These are phyloP conservation scores for Schizophyllum commune DNA, from an alignment of 1,284 basidiomycete species.

Conservation along the genomic window DNA sequence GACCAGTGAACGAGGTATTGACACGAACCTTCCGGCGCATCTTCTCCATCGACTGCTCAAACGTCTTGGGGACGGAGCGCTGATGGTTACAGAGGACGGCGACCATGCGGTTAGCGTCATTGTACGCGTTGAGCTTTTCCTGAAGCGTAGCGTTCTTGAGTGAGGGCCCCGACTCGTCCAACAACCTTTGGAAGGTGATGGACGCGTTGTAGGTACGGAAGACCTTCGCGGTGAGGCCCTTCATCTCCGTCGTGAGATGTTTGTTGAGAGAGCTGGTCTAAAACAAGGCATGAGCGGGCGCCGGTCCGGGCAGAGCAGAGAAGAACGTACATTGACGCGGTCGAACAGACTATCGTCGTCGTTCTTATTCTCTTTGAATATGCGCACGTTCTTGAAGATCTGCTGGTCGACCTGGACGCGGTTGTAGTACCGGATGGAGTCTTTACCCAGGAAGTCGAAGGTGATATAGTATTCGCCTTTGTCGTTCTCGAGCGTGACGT, in stretches of 20 bases:
- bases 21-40: constrained; percentile 74
- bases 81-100: constrained; percentile 99
- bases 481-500: constrained; percentile 78
- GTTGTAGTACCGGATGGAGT: constrained; percentile 94
- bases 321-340: constrained; percentile 69
- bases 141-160: constrained; percentile 71
- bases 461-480: constrained; percentile 43
- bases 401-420: constrained; percentile 81
- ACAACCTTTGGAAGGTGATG: constrained; percentile 84
- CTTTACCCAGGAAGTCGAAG: constrained; percentile 97
- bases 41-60: constrained; percentile 88
- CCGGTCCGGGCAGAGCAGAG: neutral
- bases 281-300: neutral
- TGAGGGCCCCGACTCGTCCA: constrained; percentile 56
- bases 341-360: constrained; percentile 91
- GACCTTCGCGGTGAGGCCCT: constrained; percentile 93
- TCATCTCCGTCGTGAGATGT: constrained; percentile 88
- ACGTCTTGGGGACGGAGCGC: constrained; percentile 83
- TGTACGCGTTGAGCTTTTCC: constrained; percentile 93
- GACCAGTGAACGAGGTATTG: neutral
- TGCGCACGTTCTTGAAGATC: constrained; percentile 85
- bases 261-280: constrained; percentile 86
- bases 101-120: constrained; percentile 91
- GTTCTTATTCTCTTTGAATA: constrained; percentile 87
- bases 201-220: constrained; percentile 99